These are phyloP conservation scores for Danielozyma ontarioensis DNA, from an alignment of 805 yeast species.

Conservation along the genomic window DNA sequence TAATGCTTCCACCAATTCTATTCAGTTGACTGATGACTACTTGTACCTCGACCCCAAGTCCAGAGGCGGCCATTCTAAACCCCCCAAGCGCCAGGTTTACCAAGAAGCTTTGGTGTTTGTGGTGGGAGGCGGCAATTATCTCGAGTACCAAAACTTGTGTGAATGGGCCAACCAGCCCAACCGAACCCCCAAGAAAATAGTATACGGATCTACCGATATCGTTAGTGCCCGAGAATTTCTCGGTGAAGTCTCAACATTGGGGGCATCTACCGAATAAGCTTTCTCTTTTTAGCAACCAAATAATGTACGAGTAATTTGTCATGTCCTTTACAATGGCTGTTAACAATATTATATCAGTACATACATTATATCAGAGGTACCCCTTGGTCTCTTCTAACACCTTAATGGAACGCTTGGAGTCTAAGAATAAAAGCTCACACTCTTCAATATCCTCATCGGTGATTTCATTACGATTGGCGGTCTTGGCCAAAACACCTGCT, in stretches of 20 bases:
- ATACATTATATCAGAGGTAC: slow-evolving; percentile 19
- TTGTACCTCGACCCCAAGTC: slow-evolving; percentile 86
- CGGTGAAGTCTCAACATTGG: slow-evolving; percentile 57
- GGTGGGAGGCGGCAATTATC: slow-evolving; percentile 94
- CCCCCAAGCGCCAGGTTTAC: slow-evolving; percentile 79
- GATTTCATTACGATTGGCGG: slow-evolving; percentile 67
- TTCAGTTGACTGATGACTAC: slow-evolving; percentile 81
- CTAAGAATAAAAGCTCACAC: slow-evolving; percentile 77
- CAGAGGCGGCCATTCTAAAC: slow-evolving; percentile 84
- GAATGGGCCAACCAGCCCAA: slow-evolving; percentile 63
- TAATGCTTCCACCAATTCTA: slow-evolving; percentile 55
- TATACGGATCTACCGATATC: slow-evolving; percentile 84
- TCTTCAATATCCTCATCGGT: slow-evolving; percentile 72
- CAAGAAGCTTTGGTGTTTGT: slow-evolving; percentile 84
- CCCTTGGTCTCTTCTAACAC: slow-evolving; percentile 50
- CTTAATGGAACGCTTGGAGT: slow-evolving; percentile 74
- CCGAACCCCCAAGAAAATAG: slow-evolving; percentile 46
- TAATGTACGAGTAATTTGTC: too few relatives aligned
- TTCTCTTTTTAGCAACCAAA: not conserved
- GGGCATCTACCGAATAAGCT: slow-evolving; percentile 11
- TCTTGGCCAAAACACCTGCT: slow-evolving; percentile 74
- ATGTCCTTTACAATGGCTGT: too few relatives aligned
- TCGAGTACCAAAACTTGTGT: slow-evolving; percentile 90
- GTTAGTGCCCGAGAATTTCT: slow-evolving; percentile 66
- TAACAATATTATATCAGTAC: not conserved